Base-by-base conservation (phyloP, 2,329 filamentous ascomycete species). In the Fusarium devonianum region DNA sequence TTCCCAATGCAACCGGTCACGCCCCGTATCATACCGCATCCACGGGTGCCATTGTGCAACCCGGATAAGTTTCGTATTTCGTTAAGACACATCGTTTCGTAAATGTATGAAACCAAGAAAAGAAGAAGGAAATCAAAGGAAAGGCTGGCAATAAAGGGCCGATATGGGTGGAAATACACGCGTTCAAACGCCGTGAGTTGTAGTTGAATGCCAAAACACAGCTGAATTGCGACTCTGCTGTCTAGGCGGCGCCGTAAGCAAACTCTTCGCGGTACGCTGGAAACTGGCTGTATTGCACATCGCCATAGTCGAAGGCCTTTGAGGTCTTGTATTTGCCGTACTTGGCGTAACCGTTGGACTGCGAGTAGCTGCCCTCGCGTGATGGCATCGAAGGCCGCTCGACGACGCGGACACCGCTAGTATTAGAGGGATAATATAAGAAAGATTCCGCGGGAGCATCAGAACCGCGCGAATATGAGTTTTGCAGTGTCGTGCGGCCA, bases 281-380 rank as follows among this genome's bases (percentile, higher is more conserved):
- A 46, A 69, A 62, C 38, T 40, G 57, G 58, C 62, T 68, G 56
- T 69, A 75, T 21, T 62, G 56, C n/a, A 73, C 62, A 26, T 73
- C 69, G 2, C 65, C 64, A 10, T 55, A 44, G 21, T 52, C 53
- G 44, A 67, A 72, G 9, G 46, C 7, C 56, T 66, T 71, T 4
- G 70, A 66, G 7, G 63, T 69, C 65, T 70, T 74, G 28, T 72
- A 66, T 54, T 71, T 74, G 49, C 46, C 37, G 25, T 59, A 69
- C 28, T 62, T 60, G 13, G 47, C 41, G 17, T 63, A 62, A 32
- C 55, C 53, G 17, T 46, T 33, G 11, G 67, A 59, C n/a, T 57
- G 53, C 9, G 56, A 63, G 58, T 73, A 73, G 60, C 56, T 64
- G 38, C 43, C 37, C 5, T 72, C 70, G 32, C 69, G 70, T 9